Conservation (phyloP, 2,329 filamentous ascomycete species). For the Penicillium decumbens region DNA sequence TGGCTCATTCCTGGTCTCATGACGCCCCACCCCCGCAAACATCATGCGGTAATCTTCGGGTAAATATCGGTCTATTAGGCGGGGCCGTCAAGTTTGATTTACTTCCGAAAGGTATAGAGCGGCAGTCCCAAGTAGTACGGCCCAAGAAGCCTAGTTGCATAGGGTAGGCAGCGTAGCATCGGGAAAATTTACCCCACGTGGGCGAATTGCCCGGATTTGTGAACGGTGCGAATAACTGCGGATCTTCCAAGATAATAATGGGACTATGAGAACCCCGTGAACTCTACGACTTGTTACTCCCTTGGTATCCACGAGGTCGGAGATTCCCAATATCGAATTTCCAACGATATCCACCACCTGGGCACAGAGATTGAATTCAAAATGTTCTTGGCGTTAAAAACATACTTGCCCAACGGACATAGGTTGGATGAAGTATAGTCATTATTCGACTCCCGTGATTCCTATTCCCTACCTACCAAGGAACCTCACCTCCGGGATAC, state of each 20-base stretch:
- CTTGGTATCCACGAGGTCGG: not conserved
- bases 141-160: not conserved
- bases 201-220: not conserved
- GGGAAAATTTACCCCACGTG: not conserved
- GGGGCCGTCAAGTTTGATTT: not conserved
- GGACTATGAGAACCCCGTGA: no score
- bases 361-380: no score
- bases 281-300: not conserved
- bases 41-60: not conserved
- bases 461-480: constrained; percentile 24
- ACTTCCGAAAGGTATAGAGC: not conserved
- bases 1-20: not conserved
- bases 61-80: not conserved
- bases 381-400: no score
- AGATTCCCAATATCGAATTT: not conserved
- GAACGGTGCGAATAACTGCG: not conserved
- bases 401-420: no score
- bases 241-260: not conserved
- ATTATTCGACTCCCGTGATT: not conserved
- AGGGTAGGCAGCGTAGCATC: not conserved
- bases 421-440: no score
- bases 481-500: constrained; percentile 34
- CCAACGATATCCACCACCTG: no score
- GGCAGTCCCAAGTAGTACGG: not conserved
- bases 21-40: not conserved